These are phyloP conservation scores for Isatis lusitanica DNA, from an alignment of 441 rosid species.

Conservation along the genomic window DNA sequence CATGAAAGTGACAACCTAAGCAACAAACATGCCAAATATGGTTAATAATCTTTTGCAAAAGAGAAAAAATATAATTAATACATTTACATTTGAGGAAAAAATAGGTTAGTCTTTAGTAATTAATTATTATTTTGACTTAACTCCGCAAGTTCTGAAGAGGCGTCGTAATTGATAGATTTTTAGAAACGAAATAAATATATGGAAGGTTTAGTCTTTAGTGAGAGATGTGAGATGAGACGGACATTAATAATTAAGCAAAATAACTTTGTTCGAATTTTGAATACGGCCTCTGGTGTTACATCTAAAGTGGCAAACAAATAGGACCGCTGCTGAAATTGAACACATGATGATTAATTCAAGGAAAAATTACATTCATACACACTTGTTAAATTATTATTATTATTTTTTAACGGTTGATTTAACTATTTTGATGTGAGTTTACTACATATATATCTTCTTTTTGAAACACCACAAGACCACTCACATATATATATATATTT, in stretches of 20 bases:
- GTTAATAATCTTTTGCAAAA: no score
- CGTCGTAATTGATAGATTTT: neutral
- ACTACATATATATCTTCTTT: no score
- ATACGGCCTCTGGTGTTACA: neutral
- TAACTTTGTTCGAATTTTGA: neutral
- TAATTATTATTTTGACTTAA: neutral
- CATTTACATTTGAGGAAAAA: neutral
- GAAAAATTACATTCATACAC: neutral
- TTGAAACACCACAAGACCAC: no score
- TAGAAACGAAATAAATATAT: neutral
- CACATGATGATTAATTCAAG: neutral
- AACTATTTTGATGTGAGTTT: no score
- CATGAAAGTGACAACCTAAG: no score
- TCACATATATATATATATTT: no score
- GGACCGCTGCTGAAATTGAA: slow-evolving; percentile 16
- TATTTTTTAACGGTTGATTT: no score
- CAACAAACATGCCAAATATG: no score
- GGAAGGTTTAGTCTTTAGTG: neutral
- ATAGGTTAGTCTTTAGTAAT: no score
- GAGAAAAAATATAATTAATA: no score
- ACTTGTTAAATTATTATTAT: no score
- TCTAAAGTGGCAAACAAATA: slow-evolving; percentile 27
- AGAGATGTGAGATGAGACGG: neutral
- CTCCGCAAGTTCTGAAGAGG: slow-evolving; percentile 12
- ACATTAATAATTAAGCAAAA: neutral